These are phyloP conservation scores for Eucalyptus paniculata DNA, from an alignment of 345 rosid species.

Conservation along the genomic window DNA sequence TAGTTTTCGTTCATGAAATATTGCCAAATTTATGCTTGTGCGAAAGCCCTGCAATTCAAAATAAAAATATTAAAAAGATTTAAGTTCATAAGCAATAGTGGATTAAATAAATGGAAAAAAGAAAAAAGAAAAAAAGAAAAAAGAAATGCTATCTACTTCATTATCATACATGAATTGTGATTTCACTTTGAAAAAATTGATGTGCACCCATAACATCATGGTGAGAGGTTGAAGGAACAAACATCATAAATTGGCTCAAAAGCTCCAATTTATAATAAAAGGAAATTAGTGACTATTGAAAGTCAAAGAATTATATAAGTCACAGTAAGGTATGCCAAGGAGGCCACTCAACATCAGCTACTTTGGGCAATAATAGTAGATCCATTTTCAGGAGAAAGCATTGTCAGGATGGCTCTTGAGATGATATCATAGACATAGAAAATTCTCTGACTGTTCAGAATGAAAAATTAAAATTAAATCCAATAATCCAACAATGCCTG, in stretches of 20 bases:
- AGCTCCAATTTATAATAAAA: background rate
- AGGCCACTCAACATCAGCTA: background rate
- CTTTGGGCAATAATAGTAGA: background rate
- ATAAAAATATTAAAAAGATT: background rate
- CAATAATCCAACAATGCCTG: background rate
- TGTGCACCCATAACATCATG: background rate
- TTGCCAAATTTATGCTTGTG: background rate
- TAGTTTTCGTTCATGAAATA: background rate
- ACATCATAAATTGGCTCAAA: background rate
- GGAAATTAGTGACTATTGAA: background rate
- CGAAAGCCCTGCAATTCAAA: background rate
- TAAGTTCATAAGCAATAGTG: background rate
- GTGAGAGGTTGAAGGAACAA: background rate
- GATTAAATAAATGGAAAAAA: background rate
- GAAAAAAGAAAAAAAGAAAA: background rate
- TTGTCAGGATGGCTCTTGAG: background rate
- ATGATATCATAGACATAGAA: background rate
- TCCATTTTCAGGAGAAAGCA: background rate
- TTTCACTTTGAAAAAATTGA: background rate
- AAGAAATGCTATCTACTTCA: background rate
- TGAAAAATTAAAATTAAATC: background rate
- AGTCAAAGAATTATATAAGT: background rate
- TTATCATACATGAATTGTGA: background rate
- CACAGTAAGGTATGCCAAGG: background rate
- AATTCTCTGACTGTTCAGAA: background rate